These are phyloP conservation scores for Mycosphaerella arachidis DNA, from an alignment of 2,329 filamentous ascomycete species.

Conservation along the genomic window DNA sequence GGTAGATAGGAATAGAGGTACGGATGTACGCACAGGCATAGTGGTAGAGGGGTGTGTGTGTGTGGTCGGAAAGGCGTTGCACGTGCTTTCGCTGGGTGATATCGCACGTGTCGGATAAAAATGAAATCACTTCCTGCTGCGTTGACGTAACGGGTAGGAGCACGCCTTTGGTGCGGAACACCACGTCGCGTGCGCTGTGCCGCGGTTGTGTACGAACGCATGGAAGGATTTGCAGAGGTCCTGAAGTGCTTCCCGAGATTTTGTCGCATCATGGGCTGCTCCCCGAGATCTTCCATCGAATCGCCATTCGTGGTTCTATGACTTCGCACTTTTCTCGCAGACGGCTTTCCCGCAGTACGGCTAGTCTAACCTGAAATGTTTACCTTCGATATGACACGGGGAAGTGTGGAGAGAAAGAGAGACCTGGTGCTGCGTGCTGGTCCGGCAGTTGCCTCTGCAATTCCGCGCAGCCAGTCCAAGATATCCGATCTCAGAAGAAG, in stretches of 20 bases:
- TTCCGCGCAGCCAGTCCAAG: neutral
- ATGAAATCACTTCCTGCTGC: neutral
- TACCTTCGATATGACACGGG: neutral
- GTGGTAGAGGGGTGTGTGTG: neutral
- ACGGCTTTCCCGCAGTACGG: neutral
- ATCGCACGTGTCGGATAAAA: neutral
- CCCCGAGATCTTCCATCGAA: neutral
- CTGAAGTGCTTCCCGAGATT: neutral
- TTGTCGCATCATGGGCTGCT: neutral
- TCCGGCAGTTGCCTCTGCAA: neutral
- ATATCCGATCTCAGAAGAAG: neutral
- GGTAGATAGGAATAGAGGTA: neutral
- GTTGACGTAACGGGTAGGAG: neutral
- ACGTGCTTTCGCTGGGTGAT: neutral
- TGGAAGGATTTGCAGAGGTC: neutral
- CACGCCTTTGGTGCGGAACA: neutral
- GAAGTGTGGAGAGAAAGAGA: neutral
- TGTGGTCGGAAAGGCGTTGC: neutral
- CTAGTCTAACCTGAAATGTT: neutral
- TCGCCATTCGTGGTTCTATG: neutral
- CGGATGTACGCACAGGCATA: constrained; percentile 11
- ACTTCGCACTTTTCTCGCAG: neutral
- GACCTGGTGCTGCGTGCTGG: too few species aligned
- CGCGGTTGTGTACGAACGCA: neutral
- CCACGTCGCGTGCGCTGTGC: too few species aligned